A percentile compares a stretch with the other conserved stretches of the same genome.
phyloP scores from a whole-genome alignment of 2,329 filamentous ascomycete species.

The Cladosporium sp. region DNA sequence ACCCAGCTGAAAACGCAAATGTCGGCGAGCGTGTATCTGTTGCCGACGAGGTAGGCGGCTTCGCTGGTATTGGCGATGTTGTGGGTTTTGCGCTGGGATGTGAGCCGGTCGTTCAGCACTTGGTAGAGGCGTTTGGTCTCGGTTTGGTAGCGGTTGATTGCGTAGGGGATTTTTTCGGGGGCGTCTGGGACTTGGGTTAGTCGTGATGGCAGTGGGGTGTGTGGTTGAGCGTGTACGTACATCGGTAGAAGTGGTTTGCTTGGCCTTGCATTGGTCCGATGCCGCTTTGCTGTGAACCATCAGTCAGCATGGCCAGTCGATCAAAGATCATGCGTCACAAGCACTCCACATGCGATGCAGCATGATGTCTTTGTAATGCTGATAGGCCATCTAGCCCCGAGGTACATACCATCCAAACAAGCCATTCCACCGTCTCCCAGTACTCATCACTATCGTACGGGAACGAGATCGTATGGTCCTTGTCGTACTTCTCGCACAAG shows the following conservation, averaged over 20 bases:
- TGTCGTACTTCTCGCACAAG: conserved; percentile 24
- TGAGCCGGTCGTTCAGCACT: conserved; percentile 66
- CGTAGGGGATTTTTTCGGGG: conserved; percentile 73
- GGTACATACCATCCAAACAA: conserved; percentile 23
- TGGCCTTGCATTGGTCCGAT: conserved; percentile 57
- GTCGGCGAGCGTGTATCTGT: conserved; percentile 66
- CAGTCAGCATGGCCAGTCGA: too few relatives aligned
- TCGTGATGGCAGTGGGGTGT: not conserved
- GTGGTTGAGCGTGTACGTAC: not conserved
- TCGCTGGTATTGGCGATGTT: too few relatives aligned
- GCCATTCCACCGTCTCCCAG: conserved; percentile 51
- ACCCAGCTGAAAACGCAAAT: conserved; percentile 77
- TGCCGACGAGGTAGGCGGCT: conserved; percentile 53
- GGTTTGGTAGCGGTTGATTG: conserved; percentile 71
- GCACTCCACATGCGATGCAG: too few relatives aligned
- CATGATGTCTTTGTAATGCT: too few relatives aligned
- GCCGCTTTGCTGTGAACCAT: conserved; percentile 9
- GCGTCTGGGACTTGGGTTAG: conserved; percentile 44
- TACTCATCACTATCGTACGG: conserved; percentile 17
- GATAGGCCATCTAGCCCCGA: too few relatives aligned
- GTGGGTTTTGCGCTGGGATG: conserved; percentile 32
- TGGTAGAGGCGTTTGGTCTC: conserved; percentile 75
- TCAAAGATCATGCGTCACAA: too few relatives aligned
- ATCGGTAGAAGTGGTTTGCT: conserved; percentile 65
- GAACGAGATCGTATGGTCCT: conserved; percentile 18